A percentile compares a stretch with the other conserved stretches of the same genome.
Evolutionary conservation across 1,284 basidiomycete genomes (phyloP).

Genomic region (Mycosarcoma mackinlayi): DNA sequence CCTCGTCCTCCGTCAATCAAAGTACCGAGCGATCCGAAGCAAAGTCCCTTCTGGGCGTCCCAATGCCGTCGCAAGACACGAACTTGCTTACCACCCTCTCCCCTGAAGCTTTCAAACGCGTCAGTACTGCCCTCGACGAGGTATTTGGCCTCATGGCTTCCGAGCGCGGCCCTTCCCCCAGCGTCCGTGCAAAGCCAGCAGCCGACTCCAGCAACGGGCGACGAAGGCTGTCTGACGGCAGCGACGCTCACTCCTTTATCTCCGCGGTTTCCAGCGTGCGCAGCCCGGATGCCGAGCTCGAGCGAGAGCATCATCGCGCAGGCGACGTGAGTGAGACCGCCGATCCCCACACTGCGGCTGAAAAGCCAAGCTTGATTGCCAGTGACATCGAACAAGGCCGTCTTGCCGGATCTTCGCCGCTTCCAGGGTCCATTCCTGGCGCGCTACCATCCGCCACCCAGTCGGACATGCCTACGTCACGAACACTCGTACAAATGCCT

Average conservation of each 20-base stretch:
- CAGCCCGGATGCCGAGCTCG: background rate
- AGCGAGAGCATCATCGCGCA: background rate
- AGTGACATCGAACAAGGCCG: slow-evolving; percentile 16
- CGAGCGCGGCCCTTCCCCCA: slow-evolving; percentile 18
- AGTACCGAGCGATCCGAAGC: background rate
- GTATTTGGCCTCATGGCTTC: slow-evolving; percentile 56
- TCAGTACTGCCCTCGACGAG: slow-evolving; percentile 62
- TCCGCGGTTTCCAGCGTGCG: slow-evolving; percentile 45
- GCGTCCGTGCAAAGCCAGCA: background rate
- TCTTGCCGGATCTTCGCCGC: slow-evolving; percentile 10
- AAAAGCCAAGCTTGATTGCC: slow-evolving; percentile 11
- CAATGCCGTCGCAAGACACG: slow-evolving; percentile 23
- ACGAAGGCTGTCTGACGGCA: slow-evolving; percentile 39
- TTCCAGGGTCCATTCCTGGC: slow-evolving; percentile 7
- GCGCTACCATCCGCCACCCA: slow-evolving; percentile 1
- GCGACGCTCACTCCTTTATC: slow-evolving; percentile 50
- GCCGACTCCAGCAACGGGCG: slow-evolving; percentile 1
- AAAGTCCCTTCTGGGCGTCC: slow-evolving; percentile 8
- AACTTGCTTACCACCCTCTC: slow-evolving; percentile 47
- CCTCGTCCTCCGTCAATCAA: background rate
- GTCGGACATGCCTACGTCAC: slow-evolving; percentile 1
- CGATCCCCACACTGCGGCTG: slow-evolving; percentile 19
- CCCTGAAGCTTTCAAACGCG: slow-evolving; percentile 60
- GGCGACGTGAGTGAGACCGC: slow-evolving; percentile 13
- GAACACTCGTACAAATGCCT: background rate